phyloP scores from a whole-genome alignment of 306 rosid species.

The Vigna hirtella region DNA sequence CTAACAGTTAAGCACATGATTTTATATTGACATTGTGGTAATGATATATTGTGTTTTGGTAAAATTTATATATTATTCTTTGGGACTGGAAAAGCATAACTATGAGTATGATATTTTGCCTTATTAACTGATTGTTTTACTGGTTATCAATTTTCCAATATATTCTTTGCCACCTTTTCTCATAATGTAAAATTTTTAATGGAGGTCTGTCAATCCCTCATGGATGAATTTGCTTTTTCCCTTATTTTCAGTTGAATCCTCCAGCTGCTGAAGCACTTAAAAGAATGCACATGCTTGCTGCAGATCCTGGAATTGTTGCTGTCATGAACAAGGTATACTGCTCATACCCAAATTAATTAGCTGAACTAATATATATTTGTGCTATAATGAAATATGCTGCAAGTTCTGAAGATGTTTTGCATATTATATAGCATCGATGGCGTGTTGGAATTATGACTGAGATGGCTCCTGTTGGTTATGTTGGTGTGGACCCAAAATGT shows the following conservation, averaged over 20 bases:
- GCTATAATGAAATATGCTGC: conserved; percentile 40
- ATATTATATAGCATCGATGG: conserved; percentile 76
- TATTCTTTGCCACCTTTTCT: conserved; percentile 22
- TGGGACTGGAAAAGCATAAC: no score
- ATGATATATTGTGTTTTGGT: no score
- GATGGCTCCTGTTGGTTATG: conserved; percentile 96
- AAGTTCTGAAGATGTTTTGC: conserved; percentile 47
- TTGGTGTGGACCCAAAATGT: conserved; percentile 94
- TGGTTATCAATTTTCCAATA: not conserved
- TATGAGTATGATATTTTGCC: no score
- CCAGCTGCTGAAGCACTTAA: conserved; percentile 84
- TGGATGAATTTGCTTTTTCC: conserved; percentile 36
- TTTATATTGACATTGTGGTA: no score
- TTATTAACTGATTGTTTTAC: no score
- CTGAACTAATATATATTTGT: conserved; percentile 12
- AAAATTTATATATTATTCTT: no score
- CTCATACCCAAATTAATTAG: not conserved
- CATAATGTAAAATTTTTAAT: conserved; percentile 10
- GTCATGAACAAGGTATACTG: conserved; percentile 85
- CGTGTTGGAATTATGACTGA: conserved; percentile 96
- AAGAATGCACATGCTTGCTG: conserved; percentile 96
- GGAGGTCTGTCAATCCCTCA: conserved; percentile 7
- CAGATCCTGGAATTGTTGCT: conserved; percentile 96
- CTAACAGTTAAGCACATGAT: no score
- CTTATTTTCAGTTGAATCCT: conserved; percentile 78